phyloP scores from a whole-genome alignment of 495 filamentous ascomycete species.

The Podospora australis region DNA sequence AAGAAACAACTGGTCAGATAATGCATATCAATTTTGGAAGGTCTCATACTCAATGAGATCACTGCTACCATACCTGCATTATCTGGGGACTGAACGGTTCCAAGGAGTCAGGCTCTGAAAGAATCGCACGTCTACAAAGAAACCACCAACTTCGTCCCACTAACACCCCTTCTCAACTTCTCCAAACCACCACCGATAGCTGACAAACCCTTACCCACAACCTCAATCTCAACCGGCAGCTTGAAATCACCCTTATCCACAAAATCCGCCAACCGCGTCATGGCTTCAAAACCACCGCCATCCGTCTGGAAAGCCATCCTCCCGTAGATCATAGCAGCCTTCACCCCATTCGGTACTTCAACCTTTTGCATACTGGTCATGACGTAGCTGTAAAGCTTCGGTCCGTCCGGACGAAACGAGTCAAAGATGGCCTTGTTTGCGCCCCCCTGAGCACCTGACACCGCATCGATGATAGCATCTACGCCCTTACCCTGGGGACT shows the following conservation, averaged over 20 bases:
- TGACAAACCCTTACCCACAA: conserved; percentile 30
- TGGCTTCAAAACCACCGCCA: conserved; percentile 1
- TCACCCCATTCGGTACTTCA: conserved; percentile 20
- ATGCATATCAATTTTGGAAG: background rate
- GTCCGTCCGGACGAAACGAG: conserved; percentile 21
- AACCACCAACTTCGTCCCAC: conserved; percentile 34
- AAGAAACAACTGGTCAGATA: too few species aligned
- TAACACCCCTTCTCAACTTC: conserved; percentile 25
- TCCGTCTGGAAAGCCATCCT: conserved; percentile 17
- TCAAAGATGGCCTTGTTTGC: conserved; percentile 9
- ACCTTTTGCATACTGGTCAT: conserved; percentile 26
- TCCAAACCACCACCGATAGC: conserved; percentile 25
- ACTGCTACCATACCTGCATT: too few species aligned
- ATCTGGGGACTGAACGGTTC: background rate
- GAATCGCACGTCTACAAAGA: conserved; percentile 8
- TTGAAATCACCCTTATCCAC: conserved; percentile 21
- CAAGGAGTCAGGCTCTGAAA: background rate
- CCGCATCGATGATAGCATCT: conserved; percentile 37
- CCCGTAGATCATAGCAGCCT: conserved; percentile 17
- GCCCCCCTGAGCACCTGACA: conserved; percentile 15
- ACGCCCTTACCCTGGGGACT: conserved; percentile 28
- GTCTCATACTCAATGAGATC: too few species aligned
- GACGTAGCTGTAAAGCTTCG: conserved; percentile 30
- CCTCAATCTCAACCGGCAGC: conserved; percentile 20
- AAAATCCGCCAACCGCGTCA: conserved; percentile 20